Percentiles rank a stretch among this genome's conserved stretches.
Evolutionary conservation across 192 early-diverging fungal species (phyloP).

Genomic region (Podila clonocystis): DNA sequence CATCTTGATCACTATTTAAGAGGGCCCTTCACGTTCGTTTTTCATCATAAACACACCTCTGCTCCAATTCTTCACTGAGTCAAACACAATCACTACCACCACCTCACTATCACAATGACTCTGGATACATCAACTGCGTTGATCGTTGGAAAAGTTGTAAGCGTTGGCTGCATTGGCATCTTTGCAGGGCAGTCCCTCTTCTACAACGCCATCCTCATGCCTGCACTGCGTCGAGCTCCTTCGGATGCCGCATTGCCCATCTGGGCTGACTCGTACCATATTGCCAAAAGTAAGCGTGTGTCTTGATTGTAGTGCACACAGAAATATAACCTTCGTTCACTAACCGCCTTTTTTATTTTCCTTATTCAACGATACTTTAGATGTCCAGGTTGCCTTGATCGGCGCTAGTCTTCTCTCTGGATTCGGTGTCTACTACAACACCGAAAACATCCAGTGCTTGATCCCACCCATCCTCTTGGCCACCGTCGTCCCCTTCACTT

Average conservation of each 20-base stretch:
- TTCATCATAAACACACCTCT: not conserved
- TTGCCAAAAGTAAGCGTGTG: slow-evolving; percentile 1
- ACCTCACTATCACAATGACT: not conserved
- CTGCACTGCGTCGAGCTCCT: slow-evolving; percentile 8
- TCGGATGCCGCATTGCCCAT: slow-evolving; percentile 10
- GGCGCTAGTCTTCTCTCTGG: slow-evolving; percentile 4
- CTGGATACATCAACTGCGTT: not conserved
- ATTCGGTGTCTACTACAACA: slow-evolving; percentile 13
- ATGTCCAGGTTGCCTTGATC: slow-evolving; percentile 16
- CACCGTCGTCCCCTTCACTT: slow-evolving; percentile 23
- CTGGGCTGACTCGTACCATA: slow-evolving; percentile 23
- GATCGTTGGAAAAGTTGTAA: not conserved
- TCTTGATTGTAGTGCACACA: not conserved
- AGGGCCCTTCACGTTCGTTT: not conserved
- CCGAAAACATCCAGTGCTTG: slow-evolving; percentile 22
- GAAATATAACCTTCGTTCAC: not conserved
- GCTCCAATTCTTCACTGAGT: not conserved
- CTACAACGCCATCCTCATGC: slow-evolving; percentile 30
- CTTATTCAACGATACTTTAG: not conserved
- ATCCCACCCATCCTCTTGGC: slow-evolving; percentile 14
- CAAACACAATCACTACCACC: not conserved
- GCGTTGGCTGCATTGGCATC: slow-evolving; percentile 31
- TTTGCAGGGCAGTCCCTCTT: slow-evolving; percentile 21
- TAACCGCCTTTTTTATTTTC: not conserved
- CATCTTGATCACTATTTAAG: not conserved